Base-by-base conservation (phyloP, 73 alveolate genomes). In the Breviolum minutum region DNA sequence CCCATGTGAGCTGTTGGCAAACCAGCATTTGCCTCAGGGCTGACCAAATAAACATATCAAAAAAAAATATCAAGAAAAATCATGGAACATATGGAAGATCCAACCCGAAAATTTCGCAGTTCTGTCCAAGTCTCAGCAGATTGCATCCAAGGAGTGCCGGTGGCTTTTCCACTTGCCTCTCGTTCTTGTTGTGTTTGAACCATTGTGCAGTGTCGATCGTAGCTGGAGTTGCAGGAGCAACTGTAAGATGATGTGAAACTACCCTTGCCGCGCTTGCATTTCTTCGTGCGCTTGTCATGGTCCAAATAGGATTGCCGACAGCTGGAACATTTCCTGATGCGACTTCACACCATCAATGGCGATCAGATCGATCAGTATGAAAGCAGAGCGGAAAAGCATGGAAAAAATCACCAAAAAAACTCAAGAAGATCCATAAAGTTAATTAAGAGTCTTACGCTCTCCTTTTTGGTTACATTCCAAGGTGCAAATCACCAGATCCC, bases 1-100 rank as follows among this genome's bases (percentile, higher is more conserved):
- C 92, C 92, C 92, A 83, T 40, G 73, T 83, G 92, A 61, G 92
- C 92, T 8, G 92, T 83, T 24, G 92, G 92, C 68, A 83, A 26
- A 7, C 92, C 92, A 7, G 92, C 73, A 13, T 48, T 40, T 24
- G 92, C 73, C 71, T 54, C 13, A 17, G 73, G 16, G 32, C 48
- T 10, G 16, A 69, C 20, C 26, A 40, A 40, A 40, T 40, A n/a
- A n/a, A n/a, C n/a, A n/a, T 40, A 40, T 40, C 54, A 0, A 40
- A 40, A 0, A 40, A 40, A 40, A 40, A 40, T 40, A 40, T 40
- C 54, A 40, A 40, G 54, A 40, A 40, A 40, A 40, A 40, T 40
- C 54, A 40, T 40, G 54, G 54, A 40, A 40, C 54, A 40, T 40
- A 0, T 40, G n/a, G n/a, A n/a, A n/a, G n/a, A n/a, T n/a, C n/a